Percentiles rank a stretch among this genome's conserved stretches.
Evolutionary conservation across 495 filamentous ascomycete genomes (phyloP).

Genomic region (Oleoguttula mirabilis): DNA sequence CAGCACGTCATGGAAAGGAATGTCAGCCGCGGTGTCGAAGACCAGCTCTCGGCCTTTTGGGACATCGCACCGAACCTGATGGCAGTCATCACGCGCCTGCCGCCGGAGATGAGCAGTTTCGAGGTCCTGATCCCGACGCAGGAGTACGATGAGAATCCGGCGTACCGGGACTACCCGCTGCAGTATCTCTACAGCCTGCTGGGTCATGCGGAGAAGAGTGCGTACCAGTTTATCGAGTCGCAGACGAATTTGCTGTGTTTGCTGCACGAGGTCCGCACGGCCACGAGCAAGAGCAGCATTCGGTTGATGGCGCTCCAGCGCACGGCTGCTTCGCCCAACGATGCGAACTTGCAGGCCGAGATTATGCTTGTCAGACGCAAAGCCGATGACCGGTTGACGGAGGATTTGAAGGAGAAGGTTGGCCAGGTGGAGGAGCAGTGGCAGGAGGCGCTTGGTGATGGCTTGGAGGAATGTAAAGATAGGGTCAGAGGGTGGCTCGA

Average conservation of each 20-base stretch:
- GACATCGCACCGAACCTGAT: slow-evolving; percentile 81
- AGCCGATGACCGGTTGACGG: slow-evolving; percentile 59
- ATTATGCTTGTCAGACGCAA: slow-evolving; percentile 48
- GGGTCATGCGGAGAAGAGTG: slow-evolving; percentile 73
- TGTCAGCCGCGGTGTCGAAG: slow-evolving; percentile 75
- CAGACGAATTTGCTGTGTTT: slow-evolving; percentile 90
- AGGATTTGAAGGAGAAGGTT: slow-evolving; percentile 87
- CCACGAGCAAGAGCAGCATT: slow-evolving; percentile 49
- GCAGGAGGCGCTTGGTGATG: slow-evolving; percentile 51
- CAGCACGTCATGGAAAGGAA: slow-evolving; percentile 71
- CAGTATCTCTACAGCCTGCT: slow-evolving; percentile 81
- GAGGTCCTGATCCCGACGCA: slow-evolving; percentile 53
- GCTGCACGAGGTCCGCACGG: slow-evolving; percentile 82
- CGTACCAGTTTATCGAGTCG: slow-evolving; percentile 91
- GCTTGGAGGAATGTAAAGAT: slow-evolving; percentile 41
- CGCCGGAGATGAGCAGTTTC: slow-evolving; percentile 28
- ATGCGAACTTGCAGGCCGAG: slow-evolving; percentile 37
- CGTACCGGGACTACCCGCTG: slow-evolving; percentile 63
- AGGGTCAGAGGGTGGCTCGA: slow-evolving; percentile 32
- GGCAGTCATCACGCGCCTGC: slow-evolving; percentile 65
- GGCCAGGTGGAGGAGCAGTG: slow-evolving; percentile 82
- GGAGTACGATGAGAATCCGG: slow-evolving; percentile 78
- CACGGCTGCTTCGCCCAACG: slow-evolving; percentile 42
- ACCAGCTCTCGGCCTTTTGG: slow-evolving; percentile 89
- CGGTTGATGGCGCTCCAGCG: slow-evolving; percentile 45